Evolutionary conservation across 2,329 filamentous ascomycete genomes (phyloP).

Genomic region (Ophiocordyceps sinensis): DNA sequence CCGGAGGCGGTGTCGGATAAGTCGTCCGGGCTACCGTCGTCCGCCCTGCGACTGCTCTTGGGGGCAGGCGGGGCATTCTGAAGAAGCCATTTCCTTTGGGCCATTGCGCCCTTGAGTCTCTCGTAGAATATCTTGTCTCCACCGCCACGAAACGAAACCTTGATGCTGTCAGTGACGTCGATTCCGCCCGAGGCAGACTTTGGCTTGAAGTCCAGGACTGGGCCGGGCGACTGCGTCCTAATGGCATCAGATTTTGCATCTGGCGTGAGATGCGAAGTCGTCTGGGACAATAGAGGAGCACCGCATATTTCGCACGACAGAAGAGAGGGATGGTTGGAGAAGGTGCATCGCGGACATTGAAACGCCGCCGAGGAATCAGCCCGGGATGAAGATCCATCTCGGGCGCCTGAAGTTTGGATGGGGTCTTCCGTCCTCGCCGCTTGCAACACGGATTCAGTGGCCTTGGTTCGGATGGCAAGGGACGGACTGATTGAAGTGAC

Average conservation of each 20-base stretch:
- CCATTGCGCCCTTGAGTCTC: constrained; percentile 70
- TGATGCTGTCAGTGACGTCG: constrained; percentile 62
- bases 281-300: constrained; percentile 50
- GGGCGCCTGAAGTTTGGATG: not conserved
- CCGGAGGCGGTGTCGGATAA: constrained; percentile 11
- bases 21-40: constrained; percentile 19
- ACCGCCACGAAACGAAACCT: constrained; percentile 79
- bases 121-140: constrained; percentile 87
- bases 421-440: not conserved
- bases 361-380: constrained; percentile 24
- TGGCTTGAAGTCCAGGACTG: constrained; percentile 34
- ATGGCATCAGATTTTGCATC: constrained; percentile 20
- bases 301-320: constrained; percentile 84
- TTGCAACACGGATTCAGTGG: not conserved
- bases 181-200: constrained; percentile 16
- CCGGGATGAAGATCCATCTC: constrained; percentile 1
- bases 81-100: constrained; percentile 90
- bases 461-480: not conserved
- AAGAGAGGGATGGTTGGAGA: constrained; percentile 81
- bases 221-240: constrained; percentile 66
- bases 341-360: constrained; percentile 79
- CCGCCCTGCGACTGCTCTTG: constrained; percentile 30
- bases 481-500: not conserved
- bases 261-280: constrained; percentile 18
- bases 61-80: constrained; percentile 82